A percentile compares a stretch with the other conserved stretches of the same genome.
Evolutionary conservation across 1,284 basidiomycete genomes (phyloP).

Genomic region (Trametes hirsuta): DNA sequence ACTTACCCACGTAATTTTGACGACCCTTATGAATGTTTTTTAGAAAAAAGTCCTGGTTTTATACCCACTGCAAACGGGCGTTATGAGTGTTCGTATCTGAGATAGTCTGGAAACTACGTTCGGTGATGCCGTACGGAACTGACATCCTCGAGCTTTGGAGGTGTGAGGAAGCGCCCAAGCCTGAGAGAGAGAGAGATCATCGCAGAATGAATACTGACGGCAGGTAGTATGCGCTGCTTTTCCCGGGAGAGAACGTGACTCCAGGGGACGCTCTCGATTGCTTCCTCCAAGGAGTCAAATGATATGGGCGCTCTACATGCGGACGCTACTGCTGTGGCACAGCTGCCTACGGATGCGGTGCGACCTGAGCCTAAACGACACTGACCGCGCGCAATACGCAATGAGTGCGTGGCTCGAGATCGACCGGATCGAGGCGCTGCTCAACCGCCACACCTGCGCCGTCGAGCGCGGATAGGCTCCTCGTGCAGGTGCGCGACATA

Average conservation of each 20-base stretch:
- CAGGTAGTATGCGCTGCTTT: conserved; percentile 61
- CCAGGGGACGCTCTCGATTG: conserved; percentile 29
- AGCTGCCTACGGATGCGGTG: conserved; percentile 61
- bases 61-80: too few relatives aligned
- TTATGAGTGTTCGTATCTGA: too few relatives aligned
- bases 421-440: conserved; percentile 62
- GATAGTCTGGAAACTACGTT: too few relatives aligned
- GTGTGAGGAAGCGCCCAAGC: too few relatives aligned
- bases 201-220: neutral
- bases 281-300: conserved; percentile 46
- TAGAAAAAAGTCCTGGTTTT: too few relatives aligned
- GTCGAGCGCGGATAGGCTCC: conserved; percentile 64
- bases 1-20: too few relatives aligned
- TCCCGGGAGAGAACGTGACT: conserved; percentile 61
- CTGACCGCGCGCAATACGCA: conserved; percentile 61
- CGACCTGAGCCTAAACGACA: conserved; percentile 42
- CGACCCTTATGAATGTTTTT: too few relatives aligned
- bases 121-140: too few relatives aligned
- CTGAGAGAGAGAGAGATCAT: too few relatives aligned
- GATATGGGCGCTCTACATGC: conserved; percentile 70
- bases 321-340: conserved; percentile 70
- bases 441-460: conserved; percentile 66
- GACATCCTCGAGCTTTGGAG: too few relatives aligned
- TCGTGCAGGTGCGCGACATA: conserved; percentile 70
- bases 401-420: conserved; percentile 72